phyloP scores from a whole-genome alignment of 768 basidiomycete genomes.

The Amanita pallidorosea region DNA sequence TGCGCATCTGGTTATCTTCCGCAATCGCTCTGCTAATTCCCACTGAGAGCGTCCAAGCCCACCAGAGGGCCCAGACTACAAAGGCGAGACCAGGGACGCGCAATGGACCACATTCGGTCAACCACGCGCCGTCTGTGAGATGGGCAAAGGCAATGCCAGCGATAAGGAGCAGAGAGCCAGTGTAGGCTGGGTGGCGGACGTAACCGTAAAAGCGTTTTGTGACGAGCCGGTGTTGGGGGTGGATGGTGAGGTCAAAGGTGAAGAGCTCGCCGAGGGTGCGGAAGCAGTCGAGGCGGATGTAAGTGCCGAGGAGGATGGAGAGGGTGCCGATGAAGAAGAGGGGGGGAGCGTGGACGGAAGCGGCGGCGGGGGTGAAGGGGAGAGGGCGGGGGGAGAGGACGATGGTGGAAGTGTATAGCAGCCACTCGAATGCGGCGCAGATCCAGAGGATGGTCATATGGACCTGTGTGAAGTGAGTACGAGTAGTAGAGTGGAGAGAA shows the following conservation, averaged over 20 bases:
- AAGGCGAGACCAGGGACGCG: conserved; percentile 14
- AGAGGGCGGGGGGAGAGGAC: conserved; percentile 22
- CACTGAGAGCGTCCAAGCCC: conserved; percentile 38
- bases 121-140: conserved; percentile 34
- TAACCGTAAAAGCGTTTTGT: conserved; percentile 38
- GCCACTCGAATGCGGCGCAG: conserved; percentile 38
- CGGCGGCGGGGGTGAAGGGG: conserved; percentile 18
- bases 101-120: conserved; percentile 31
- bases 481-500: neutral
- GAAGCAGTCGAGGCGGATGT: conserved; percentile 45
- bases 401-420: conserved; percentile 26
- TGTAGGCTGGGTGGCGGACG: conserved; percentile 48
- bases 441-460: conserved; percentile 40
- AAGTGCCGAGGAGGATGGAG: conserved; percentile 29
- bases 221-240: conserved; percentile 38
- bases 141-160: conserved; percentile 35
- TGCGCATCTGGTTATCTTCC: conserved; percentile 39
- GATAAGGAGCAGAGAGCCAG: conserved; percentile 40
- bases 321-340: conserved; percentile 35
- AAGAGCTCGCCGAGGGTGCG: conserved; percentile 40
- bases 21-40: conserved; percentile 37
- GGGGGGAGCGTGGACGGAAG: conserved; percentile 25
- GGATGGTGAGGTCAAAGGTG: conserved; percentile 49
- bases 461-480: conserved; percentile 19
- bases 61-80: conserved; percentile 30